Conservation (phyloP, 371 early-diverging fungal genomes). For the Rhizopus stolonifer region DNA sequence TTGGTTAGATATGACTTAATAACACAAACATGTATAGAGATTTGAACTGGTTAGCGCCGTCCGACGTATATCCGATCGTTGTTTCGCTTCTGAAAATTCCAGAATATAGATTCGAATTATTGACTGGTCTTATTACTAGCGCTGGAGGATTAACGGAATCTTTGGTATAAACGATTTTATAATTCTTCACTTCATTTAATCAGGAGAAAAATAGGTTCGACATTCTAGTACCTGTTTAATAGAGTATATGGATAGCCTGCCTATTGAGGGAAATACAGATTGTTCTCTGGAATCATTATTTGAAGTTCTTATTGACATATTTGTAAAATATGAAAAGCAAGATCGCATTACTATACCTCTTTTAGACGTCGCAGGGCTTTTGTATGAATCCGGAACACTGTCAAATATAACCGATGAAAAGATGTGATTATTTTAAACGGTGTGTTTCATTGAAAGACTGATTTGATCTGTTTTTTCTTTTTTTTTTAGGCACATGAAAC, state of each 20-base stretch:
- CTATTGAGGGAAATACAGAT: slow-evolving; percentile 4
- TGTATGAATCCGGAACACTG: slow-evolving; percentile 59
- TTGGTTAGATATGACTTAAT: too few relatives aligned
- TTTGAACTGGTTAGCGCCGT: slow-evolving; percentile 67
- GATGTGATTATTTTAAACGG: slow-evolving; percentile 29
- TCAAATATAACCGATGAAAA: slow-evolving; percentile 35
- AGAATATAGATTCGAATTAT: slow-evolving; percentile 58
- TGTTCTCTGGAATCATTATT: slow-evolving; percentile 35
- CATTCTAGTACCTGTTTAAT: slow-evolving; percentile 64
- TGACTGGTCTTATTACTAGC: slow-evolving; percentile 71
- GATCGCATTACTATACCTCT: slow-evolving; percentile 70
- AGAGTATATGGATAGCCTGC: slow-evolving; percentile 59
- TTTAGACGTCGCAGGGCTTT: slow-evolving; percentile 66
- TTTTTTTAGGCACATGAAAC: slow-evolving; percentile 28
- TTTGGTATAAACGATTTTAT: too few relatives aligned
- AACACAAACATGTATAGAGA: slow-evolving; percentile 17
- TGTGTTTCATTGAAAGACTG: background rate
- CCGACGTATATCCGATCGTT: slow-evolving; percentile 66
- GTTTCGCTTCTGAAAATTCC: slow-evolving; percentile 53
- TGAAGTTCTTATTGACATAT: slow-evolving; percentile 41
- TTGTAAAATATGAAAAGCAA: slow-evolving; percentile 44
- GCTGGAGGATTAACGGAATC: slow-evolving; percentile 84
- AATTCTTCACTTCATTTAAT: too few relatives aligned
- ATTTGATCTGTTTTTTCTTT: background rate
- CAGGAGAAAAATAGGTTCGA: slow-evolving; percentile 58